These are phyloP conservation scores for Coemansia sp. DNA, from an alignment of 192 early-diverging fungal species.

Conservation along the genomic window DNA sequence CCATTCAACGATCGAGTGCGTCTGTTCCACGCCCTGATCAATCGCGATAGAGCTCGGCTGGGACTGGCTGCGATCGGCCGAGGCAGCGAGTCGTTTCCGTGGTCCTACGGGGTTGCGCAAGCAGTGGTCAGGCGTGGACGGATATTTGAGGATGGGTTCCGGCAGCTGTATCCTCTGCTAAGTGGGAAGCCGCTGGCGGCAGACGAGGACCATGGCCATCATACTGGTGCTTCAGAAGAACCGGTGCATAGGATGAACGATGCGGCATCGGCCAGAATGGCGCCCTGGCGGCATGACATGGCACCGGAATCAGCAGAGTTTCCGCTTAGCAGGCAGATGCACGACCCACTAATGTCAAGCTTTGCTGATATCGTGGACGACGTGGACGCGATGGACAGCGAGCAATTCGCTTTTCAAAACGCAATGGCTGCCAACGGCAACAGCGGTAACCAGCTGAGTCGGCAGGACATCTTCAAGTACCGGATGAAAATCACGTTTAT, in stretches of 20 bases:
- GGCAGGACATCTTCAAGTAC: conserved; percentile 65
- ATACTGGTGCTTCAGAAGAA: no score
- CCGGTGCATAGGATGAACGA: no score
- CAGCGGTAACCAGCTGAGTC: conserved; percentile 3
- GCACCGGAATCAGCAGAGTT: no score
- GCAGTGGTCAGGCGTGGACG: conserved; percentile 68
- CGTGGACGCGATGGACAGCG: not conserved
- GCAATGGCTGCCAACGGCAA: conserved; percentile 16
- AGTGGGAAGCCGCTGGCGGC: conserved; percentile 13
- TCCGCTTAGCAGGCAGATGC: no score
- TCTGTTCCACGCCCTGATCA: conserved; percentile 78
- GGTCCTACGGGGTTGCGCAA: conserved; percentile 14
- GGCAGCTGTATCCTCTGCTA: conserved; percentile 62
- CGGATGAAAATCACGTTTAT: conserved; percentile 84
- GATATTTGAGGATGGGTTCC: conserved; percentile 90
- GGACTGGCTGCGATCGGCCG: conserved; percentile 19
- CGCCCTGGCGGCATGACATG: no score
- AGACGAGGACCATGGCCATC: no score
- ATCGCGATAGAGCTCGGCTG: conserved; percentile 58
- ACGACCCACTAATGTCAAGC: no score
- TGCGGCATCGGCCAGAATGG: no score
- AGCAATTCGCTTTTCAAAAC: conserved; percentile 10
- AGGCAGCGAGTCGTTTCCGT: not conserved
- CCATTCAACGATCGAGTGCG: conserved; percentile 85
- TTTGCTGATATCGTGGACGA: not conserved